A percentile compares a stretch with the other conserved stretches of the same genome.
These are phyloP conservation scores for Conidiobolus incongruus DNA, from an alignment of 371 early-diverging fungal species.

Conservation along the genomic window DNA sequence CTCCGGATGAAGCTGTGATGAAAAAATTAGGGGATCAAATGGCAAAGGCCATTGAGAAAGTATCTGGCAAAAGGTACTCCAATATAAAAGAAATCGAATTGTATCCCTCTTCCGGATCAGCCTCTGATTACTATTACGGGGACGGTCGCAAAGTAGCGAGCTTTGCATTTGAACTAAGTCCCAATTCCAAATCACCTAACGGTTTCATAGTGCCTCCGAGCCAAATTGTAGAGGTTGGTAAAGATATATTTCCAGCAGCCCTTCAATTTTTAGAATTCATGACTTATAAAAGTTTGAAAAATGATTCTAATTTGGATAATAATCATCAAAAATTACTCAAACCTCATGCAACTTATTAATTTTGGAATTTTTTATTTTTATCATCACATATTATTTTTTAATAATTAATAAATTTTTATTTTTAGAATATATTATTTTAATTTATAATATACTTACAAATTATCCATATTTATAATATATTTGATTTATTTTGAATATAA, in stretches of 20 bases:
- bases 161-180: conserved; percentile 4
- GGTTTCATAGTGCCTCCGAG: conserved; percentile 4
- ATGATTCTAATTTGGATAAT: too few species aligned
- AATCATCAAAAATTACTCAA: too few species aligned
- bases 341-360: too few species aligned
- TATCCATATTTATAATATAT: too few species aligned
- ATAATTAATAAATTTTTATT: too few species aligned
- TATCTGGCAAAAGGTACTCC: background rate
- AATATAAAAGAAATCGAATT: background rate
- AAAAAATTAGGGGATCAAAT: conserved; percentile 1
- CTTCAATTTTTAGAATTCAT: background rate
- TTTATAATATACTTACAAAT: too few species aligned
- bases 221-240: conserved; percentile 1
- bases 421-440: too few species aligned
- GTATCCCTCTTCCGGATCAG: conserved; percentile 2
- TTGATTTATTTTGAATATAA: too few species aligned
- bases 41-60: background rate
- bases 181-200: background rate
- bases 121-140: conserved; percentile 4
- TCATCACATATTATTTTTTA: too few species aligned
- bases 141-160: background rate
- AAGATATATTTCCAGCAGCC: conserved; percentile 2
- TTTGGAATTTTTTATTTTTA: too few species aligned
- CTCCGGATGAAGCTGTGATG: background rate
- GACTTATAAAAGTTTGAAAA: too few species aligned